Evolutionary conservation across 305 asterid genomes (phyloP).

Genomic region (Rubia tinctorum): DNA sequence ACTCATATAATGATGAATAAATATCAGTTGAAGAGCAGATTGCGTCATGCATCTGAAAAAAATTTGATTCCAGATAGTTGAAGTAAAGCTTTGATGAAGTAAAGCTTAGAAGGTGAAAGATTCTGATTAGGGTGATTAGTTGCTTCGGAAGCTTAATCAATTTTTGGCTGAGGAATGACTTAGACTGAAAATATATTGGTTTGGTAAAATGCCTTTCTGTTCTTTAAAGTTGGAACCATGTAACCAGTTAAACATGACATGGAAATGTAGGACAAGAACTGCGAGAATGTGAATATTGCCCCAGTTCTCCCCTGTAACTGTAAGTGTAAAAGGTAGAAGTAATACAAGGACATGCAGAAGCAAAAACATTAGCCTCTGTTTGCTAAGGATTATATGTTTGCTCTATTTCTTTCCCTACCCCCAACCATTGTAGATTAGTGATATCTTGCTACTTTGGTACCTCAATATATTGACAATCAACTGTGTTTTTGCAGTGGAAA

Average conservation of each 20-base stretch:
- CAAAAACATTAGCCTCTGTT: neutral
- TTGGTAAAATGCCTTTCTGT: neutral
- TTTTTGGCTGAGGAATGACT: neutral
- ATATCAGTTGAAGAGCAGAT: neutral
- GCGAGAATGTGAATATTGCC: neutral
- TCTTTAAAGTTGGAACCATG: neutral
- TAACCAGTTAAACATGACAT: neutral
- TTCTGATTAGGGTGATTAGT: neutral
- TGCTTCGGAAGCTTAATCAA: neutral
- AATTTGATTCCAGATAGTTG: too few species aligned
- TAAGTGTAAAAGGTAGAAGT: neutral
- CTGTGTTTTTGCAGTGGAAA: constrained; percentile 59
- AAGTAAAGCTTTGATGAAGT: too few species aligned
- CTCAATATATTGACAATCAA: neutral
- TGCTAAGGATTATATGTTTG: constrained; percentile 1
- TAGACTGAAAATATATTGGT: neutral
- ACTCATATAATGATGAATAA: too few species aligned
- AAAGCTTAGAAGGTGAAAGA: neutral
- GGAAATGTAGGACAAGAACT: neutral
- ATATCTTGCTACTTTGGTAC: neutral
- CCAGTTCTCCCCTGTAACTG: neutral
- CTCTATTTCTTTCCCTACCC: neutral
- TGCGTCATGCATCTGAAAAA: too few species aligned
- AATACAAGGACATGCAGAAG: neutral
- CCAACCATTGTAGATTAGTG: neutral